Percentiles rank a stretch among this genome's conserved stretches.
Conservation (phyloP, 371 early-diverging fungal genomes). For the Polyrhizophydium stewartii region DNA sequence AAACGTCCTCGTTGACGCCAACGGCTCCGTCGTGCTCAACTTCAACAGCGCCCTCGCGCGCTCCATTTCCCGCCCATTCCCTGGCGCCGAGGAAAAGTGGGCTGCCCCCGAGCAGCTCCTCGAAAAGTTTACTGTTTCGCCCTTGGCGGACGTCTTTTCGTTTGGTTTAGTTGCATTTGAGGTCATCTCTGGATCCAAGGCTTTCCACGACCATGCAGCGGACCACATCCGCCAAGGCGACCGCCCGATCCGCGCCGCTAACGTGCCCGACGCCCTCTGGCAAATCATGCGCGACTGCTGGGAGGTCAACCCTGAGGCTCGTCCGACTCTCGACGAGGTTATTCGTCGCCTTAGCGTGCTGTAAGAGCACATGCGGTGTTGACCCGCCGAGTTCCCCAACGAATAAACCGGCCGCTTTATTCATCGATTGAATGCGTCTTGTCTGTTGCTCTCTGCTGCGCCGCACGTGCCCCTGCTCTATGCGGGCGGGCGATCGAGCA, state of each 20-base stretch:
- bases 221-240: conserved; percentile 11
- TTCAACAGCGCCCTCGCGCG: too few relatives aligned
- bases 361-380: too few relatives aligned
- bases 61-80: conserved; percentile 13
- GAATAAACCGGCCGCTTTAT: too few relatives aligned
- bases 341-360: too few relatives aligned
- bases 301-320: not conserved
- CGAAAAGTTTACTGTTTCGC: conserved; percentile 11
- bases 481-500: too few relatives aligned
- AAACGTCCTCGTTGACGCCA: conserved; percentile 29
- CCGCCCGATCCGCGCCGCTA: not conserved
- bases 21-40: too few relatives aligned
- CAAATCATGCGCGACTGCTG: not conserved
- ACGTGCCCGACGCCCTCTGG: conserved; percentile 9
- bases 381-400: too few relatives aligned
- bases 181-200: conserved; percentile 15
- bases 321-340: conserved; percentile 1
- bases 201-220: not conserved
- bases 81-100: too few relatives aligned
- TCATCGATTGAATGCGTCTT: too few relatives aligned
- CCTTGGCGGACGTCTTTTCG: conserved; percentile 27
- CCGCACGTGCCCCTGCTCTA: too few relatives aligned
- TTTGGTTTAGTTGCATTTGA: conserved; percentile 32
- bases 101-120: conserved; percentile 25
- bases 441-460: too few relatives aligned